Conservation (phyloP, 2,329 filamentous ascomycete species). For the Neonectria punicea region DNA sequence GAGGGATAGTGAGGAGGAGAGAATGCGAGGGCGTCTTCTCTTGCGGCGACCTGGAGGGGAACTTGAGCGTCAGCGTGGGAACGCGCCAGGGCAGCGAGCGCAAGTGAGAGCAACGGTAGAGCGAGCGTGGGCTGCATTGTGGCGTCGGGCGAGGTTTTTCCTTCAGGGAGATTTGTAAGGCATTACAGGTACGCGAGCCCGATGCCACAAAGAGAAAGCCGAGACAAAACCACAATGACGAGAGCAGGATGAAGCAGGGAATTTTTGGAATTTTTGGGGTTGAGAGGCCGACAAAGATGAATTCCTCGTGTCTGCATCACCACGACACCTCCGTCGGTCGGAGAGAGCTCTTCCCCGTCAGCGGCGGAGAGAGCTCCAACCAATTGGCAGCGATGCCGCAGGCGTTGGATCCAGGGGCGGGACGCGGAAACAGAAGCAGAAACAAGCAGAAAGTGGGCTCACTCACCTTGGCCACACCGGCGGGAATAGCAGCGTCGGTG, state of each 20-base stretch:
- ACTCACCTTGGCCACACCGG: slow-evolving; percentile 33
- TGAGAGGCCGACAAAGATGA: background rate
- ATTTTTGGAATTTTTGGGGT: background rate
- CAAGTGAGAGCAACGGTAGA: slow-evolving; percentile 18
- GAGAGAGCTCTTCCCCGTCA: background rate
- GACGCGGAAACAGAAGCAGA: background rate
- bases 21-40: slow-evolving; percentile 44
- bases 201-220: background rate
- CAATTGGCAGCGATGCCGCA: slow-evolving; percentile 17
- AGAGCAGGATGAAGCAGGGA: background rate
- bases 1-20: slow-evolving; percentile 80
- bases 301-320: background rate
- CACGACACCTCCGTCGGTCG: background rate
- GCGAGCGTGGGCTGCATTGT: slow-evolving; percentile 31
- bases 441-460: slow-evolving; percentile 15
- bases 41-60: slow-evolving; percentile 31
- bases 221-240: background rate
- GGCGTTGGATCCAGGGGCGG: slow-evolving; percentile 8
- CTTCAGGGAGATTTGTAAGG: slow-evolving; percentile 1
- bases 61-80: slow-evolving; percentile 38
- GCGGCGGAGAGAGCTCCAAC: background rate
- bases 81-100: slow-evolving; percentile 17
- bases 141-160: slow-evolving; percentile 11
- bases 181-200: background rate
- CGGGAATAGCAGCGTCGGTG: slow-evolving; percentile 38